Evolutionary conservation across 805 yeast genomes (phyloP).

Genomic region (Candida berthetii): DNA sequence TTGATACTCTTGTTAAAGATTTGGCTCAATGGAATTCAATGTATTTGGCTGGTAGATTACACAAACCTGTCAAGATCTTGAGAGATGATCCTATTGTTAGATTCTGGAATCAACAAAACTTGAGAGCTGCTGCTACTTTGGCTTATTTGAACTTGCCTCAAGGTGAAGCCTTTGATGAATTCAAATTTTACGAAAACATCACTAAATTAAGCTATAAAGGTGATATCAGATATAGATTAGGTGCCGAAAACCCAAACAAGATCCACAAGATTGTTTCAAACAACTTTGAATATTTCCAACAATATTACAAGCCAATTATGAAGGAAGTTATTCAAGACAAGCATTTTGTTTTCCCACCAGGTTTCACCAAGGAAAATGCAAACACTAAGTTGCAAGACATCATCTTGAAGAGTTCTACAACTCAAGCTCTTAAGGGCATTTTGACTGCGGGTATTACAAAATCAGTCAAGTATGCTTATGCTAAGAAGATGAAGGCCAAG

Average conservation of each 20-base stretch:
- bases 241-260: slow-evolving; percentile 91
- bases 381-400: slow-evolving; percentile 37
- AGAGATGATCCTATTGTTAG: slow-evolving; percentile 58
- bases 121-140: slow-evolving; percentile 70
- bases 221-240: slow-evolving; percentile 77
- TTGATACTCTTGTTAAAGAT: slow-evolving; percentile 56
- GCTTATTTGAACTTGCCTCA: slow-evolving; percentile 31
- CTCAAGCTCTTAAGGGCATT: slow-evolving; percentile 79
- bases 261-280: slow-evolving; percentile 77
- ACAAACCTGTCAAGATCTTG: slow-evolving; percentile 82
- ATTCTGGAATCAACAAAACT: slow-evolving; percentile 68
- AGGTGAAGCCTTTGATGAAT: slow-evolving; percentile 40
- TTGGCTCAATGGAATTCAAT: slow-evolving; percentile 79
- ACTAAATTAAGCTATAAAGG: slow-evolving; percentile 84
- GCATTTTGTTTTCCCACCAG: slow-evolving; percentile 28
- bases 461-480: slow-evolving; percentile 68
- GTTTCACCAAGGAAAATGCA: slow-evolving; percentile 30
- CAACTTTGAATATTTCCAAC: slow-evolving; percentile 64
- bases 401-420: slow-evolving; percentile 61
- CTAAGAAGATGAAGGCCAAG: slow-evolving; percentile 45
- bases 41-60: slow-evolving; percentile 88
- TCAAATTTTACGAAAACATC: slow-evolving; percentile 68
- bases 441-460: slow-evolving; percentile 80
- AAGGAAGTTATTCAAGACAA: slow-evolving; percentile 28
- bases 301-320: slow-evolving; percentile 62